Conservation (phyloP, 176 grass and related monocot species). For the Canna indica region DNA sequence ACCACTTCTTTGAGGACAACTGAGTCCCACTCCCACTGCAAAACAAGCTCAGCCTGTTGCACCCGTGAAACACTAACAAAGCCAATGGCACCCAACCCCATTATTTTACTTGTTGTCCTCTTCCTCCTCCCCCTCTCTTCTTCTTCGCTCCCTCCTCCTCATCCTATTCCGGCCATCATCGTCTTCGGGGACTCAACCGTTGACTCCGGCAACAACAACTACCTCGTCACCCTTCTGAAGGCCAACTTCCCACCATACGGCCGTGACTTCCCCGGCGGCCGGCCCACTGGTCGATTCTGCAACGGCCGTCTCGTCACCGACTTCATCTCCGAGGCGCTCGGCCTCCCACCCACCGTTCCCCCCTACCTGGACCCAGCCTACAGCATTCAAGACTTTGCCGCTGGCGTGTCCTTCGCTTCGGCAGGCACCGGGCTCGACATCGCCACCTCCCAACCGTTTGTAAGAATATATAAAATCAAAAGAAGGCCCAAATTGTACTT, state of each 20-base stretch:
- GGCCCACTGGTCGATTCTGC: conserved; percentile 18
- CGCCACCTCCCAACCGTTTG: conserved; percentile 63
- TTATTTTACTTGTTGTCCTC: not conserved
- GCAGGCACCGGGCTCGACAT: conserved; percentile 84
- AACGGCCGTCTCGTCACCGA: conserved; percentile 60
- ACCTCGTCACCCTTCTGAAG: not conserved
- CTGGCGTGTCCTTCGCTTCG: conserved; percentile 85
- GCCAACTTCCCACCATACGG: conserved; percentile 16
- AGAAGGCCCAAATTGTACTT: too few species aligned
- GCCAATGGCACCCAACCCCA: not conserved
- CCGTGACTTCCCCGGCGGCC: conserved; percentile 3
- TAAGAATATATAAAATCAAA: too few species aligned
- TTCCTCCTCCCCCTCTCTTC: not conserved
- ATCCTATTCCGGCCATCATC: conserved; percentile 12
- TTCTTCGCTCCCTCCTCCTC: not conserved
- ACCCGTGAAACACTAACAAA: not conserved
- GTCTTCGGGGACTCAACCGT: conserved; percentile 17
- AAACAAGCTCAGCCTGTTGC: too few species aligned
- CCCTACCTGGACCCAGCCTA: conserved; percentile 70
- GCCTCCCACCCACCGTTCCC: conserved; percentile 62
- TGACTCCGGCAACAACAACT: conserved; percentile 14
- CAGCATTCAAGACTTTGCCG: conserved; percentile 55
- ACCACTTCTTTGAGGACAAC: too few species aligned
- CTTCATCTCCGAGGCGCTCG: conserved; percentile 69
- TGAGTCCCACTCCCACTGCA: too few species aligned